These are phyloP conservation scores for Anthostomella pinea DNA, from an alignment of 2,329 filamentous ascomycete genomes.

Conservation along the genomic window DNA sequence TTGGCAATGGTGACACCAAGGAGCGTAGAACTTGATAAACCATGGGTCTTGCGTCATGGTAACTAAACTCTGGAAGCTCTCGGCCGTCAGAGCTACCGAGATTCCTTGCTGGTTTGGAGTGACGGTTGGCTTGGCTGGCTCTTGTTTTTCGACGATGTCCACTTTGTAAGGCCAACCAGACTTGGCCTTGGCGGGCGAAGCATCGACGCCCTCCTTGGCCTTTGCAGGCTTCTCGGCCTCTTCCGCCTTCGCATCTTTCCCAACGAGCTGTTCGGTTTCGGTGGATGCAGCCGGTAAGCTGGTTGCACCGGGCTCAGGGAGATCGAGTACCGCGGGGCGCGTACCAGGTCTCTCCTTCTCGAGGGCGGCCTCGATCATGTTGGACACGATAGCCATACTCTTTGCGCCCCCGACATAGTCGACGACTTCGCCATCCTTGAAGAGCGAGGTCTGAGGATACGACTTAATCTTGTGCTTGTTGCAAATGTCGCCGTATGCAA, in stretches of 20 bases:
- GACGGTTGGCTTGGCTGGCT: slow-evolving; percentile 50
- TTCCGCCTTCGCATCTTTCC: slow-evolving; percentile 23
- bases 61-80: slow-evolving; percentile 82
- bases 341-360: slow-evolving; percentile 79
- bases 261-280: slow-evolving; percentile 16
- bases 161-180: slow-evolving; percentile 4
- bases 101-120: slow-evolving; percentile 73
- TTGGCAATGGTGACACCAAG: slow-evolving; percentile 96
- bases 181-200: background rate
- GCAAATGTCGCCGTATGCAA: slow-evolving; percentile 79
- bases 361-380: slow-evolving; percentile 71
- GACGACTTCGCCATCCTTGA: slow-evolving; percentile 69
- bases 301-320: slow-evolving; percentile 70
- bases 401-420: slow-evolving; percentile 66
- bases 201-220: slow-evolving; percentile 11
- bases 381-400: slow-evolving; percentile 62
- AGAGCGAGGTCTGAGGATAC: slow-evolving; percentile 78
- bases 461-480: slow-evolving; percentile 60
- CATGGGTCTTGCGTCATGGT: slow-evolving; percentile 87
- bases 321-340: slow-evolving; percentile 62
- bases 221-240: slow-evolving; percentile 24
- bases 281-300: slow-evolving; percentile 34
- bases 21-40: slow-evolving; percentile 99
- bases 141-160: slow-evolving; percentile 24
- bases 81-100: slow-evolving; percentile 73